Conservation (phyloP, 2,329 filamentous ascomycete genomes). For the Calonectria pauciramosa region DNA sequence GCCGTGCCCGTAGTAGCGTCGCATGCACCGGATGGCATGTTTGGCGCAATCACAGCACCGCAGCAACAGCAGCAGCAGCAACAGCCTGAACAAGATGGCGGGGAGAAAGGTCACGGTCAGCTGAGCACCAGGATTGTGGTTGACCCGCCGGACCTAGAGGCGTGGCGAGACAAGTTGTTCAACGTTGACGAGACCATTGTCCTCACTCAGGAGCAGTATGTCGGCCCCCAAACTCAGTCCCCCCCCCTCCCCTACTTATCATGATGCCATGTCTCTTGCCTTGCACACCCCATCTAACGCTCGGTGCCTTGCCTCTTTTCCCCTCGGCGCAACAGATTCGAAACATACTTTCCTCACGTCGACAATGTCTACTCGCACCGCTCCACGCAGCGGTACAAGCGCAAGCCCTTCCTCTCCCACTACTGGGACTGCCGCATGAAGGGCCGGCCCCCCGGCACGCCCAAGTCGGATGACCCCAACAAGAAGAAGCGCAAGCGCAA, state of each 20-base stretch:
- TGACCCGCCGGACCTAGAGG: slow-evolving; percentile 75
- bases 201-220: slow-evolving; percentile 80
- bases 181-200: slow-evolving; percentile 81
- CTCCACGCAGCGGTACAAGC: slow-evolving; percentile 85
- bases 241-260: slow-evolving; percentile 6
- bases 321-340: slow-evolving; percentile 67
- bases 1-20: slow-evolving; percentile 33
- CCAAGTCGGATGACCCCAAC: slow-evolving; percentile 83
- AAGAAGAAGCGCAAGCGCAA: slow-evolving; percentile 87
- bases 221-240: not conserved
- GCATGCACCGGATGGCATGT: slow-evolving; percentile 19
- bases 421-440: slow-evolving; percentile 90
- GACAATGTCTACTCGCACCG: slow-evolving; percentile 90
- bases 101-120: slow-evolving; percentile 61
- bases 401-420: slow-evolving; percentile 85
- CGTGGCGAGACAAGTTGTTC: slow-evolving; percentile 81
- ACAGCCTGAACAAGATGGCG: slow-evolving; percentile 1
- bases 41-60: not conserved
- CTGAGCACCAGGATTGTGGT: slow-evolving; percentile 70
- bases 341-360: slow-evolving; percentile 86
- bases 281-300: not conserved
- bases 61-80: slow-evolving; percentile 13
- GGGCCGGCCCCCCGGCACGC: slow-evolving; percentile 82
- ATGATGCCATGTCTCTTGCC: not conserved
- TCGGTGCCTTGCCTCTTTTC: not conserved